Base-by-base conservation (phyloP, 2,329 filamentous ascomycete species). In the Cordyceps sp. region DNA sequence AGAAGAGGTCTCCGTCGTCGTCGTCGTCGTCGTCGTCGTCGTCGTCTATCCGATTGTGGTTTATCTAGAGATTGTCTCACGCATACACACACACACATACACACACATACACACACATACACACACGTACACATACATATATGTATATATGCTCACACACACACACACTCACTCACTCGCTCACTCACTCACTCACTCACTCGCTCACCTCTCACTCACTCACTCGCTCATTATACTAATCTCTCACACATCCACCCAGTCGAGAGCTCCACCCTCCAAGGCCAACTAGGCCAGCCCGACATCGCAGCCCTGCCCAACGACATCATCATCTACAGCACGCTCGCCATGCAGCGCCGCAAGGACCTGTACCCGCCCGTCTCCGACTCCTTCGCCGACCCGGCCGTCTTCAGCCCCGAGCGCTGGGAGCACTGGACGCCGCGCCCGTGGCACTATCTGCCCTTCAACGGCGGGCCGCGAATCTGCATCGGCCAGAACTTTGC, bases 401-500 rank as follows among this genome's bases (percentile, higher is more conserved):
- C 50, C 6, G 46, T 59, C 22, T 84, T 73, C 54, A 62, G 60
- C 36, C 79, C 79, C 1, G 77, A 82, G 30, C 62, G 78, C 35
- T 85, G 78, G 78, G 55, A 53, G 31, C 38, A 53, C 41, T 71
- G 71, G 66, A 66, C 72, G 45, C 75, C 74, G 1, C 67, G 65
- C 45, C 69, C 70, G 0, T 81, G 77, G 71, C 66, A 75, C 39
- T 84, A 79, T 47, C 65, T 84, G 26, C 78, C 79, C 4, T 83
- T 84, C 53, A 83, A 82, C 47, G 75, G 75, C 10, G 78, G 78
- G 1, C 74, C 78, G 27, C 60, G 79, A 21, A 78, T 82, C 46
- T 82, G 79, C 52, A 71, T 85, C 36, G 78, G 79, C 2, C 78
- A 88, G 61, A 78, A 88, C 52, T 88, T 85, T 49, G 82, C 81